Evolutionary conservation across 2,329 filamentous ascomycete genomes (phyloP), one percentile per base, ranked within the genome.

Genomic region (Trichoderma atroviride): DNA sequence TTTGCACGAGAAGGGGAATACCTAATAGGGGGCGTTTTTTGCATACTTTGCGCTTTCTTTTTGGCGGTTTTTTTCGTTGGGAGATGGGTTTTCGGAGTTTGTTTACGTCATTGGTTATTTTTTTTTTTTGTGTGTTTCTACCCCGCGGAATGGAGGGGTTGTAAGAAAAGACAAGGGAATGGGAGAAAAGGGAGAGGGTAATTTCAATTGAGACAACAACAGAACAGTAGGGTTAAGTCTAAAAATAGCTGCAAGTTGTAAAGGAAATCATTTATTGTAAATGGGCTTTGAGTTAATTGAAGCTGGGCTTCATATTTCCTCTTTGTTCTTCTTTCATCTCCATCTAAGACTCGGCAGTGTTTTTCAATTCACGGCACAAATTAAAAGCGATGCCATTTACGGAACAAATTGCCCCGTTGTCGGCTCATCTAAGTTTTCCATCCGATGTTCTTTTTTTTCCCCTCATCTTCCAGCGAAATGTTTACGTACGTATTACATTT

Each of bases 111-210:
- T 68, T 52, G 56, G 6, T 22, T 22, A 14, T 6, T 43, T 43
- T 19, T 1, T 43, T 43, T 43, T 43, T 19, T 9, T 35, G 11
- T 35, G 13, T 35, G 33, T 14, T 10, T 24, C 31, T 69, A 69
- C 68, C 62, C 68, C 68, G 68, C 62, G 62, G 31, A 62, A 56
- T 70, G 62, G 68, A 70, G 68, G 68, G 68, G 68, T 40, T 58
- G 63, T 4, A 14, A 58, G 22, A 22, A 27, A 11, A 27, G n/a
- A 24, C 33, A 24, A 24, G 22, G 22, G 56, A 24, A 37, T 27
- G 22, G 22, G 19, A 40, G 24, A 11, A 13, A 7, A 29, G 24
- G 40, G 9, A 55, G 14, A 55, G 16, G 7, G 16, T 19, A 5
- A 14, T 35, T 35, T 27, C 14, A 29, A 52, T 37, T 63, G 61